These are phyloP conservation scores for Talaromyces amestolkiae DNA, from an alignment of 2,329 filamentous ascomycete genomes.

Conservation along the genomic window DNA sequence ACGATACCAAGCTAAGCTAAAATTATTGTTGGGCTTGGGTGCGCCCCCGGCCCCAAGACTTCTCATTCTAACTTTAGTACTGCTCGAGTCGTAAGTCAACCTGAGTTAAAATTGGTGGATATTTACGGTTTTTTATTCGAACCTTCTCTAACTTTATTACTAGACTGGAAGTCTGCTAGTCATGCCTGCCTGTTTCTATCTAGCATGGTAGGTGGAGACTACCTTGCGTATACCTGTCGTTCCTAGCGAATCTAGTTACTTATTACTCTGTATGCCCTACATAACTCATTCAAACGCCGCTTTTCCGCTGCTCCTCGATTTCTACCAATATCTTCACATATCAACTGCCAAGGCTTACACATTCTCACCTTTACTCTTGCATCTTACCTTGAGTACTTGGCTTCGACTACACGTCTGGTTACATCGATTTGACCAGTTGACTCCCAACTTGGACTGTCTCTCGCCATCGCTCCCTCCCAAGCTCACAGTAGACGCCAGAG, in stretches of 20 bases:
- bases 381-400: background rate
- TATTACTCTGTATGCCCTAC: slow-evolving; percentile 7
- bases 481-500: background rate
- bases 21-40: slow-evolving; percentile 12
- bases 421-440: background rate
- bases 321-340: background rate
- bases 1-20: slow-evolving; percentile 4
- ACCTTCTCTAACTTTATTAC: slow-evolving; percentile 4
- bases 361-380: background rate
- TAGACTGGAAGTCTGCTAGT: slow-evolving; percentile 15
- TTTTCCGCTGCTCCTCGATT: slow-evolving; percentile 3
- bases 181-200: slow-evolving; percentile 8
- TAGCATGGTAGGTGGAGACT: background rate
- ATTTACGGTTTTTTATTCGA: slow-evolving; percentile 6
- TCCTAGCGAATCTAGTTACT: background rate
- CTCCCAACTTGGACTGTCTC: background rate
- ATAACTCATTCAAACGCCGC: slow-evolving; percentile 7
- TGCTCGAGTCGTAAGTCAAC: slow-evolving; percentile 2
- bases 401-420: background rate
- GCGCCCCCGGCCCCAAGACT: slow-evolving; percentile 14
- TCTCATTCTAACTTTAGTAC: slow-evolving; percentile 8
- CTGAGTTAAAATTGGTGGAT: slow-evolving; percentile 7
- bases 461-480: background rate
- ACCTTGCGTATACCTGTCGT: background rate
- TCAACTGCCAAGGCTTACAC: background rate